phyloP scores from a whole-genome alignment of 1,139 yeast species.

The Geotrichum fermentans region DNA sequence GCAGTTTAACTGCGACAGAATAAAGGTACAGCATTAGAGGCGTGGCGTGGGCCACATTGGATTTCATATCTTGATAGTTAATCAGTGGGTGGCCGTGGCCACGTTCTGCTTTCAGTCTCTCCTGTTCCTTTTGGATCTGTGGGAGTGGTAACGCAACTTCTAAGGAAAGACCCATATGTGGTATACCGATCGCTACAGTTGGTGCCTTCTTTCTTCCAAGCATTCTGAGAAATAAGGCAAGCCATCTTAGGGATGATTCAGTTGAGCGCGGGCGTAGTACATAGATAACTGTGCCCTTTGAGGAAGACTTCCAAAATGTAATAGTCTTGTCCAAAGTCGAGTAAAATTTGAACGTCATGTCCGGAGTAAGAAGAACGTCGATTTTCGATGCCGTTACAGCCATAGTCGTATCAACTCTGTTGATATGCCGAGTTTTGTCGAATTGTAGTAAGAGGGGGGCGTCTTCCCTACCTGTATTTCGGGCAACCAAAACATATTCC shows the following conservation, averaged over 20 bases:
- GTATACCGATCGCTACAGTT: conserved; percentile 45
- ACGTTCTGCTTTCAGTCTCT: background rate
- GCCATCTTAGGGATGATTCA: conserved; percentile 54
- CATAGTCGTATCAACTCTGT: conserved; percentile 34
- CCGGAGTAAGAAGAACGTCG: conserved; percentile 27
- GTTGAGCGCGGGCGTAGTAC: conserved; percentile 52
- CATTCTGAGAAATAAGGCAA: conserved; percentile 50
- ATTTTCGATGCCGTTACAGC: conserved; percentile 28
- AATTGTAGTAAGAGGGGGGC: conserved; percentile 59
- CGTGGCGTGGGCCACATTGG: conserved; percentile 25
- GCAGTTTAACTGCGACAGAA: conserved; percentile 31
- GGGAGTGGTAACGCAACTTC: conserved; percentile 42
- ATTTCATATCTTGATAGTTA: conserved; percentile 17
- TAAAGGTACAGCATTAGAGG: conserved; percentile 29
- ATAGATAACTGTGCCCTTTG: conserved; percentile 39
- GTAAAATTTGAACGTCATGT: conserved; percentile 49
- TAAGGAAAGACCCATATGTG: conserved; percentile 47
- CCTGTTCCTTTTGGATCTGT: conserved; percentile 17
- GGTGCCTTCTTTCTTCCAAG: conserved; percentile 35
- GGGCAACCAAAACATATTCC: conserved; percentile 63
- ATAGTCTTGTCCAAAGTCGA: conserved; percentile 67
- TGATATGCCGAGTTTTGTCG: conserved; percentile 47
- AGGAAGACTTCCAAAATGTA: conserved; percentile 42
- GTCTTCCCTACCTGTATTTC: conserved; percentile 49
- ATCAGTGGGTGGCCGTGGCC: background rate